These are phyloP conservation scores for Sphagnum fallax DNA, from an alignment of 228 moss, liverwort and hornwort species.

Conservation along the genomic window DNA sequence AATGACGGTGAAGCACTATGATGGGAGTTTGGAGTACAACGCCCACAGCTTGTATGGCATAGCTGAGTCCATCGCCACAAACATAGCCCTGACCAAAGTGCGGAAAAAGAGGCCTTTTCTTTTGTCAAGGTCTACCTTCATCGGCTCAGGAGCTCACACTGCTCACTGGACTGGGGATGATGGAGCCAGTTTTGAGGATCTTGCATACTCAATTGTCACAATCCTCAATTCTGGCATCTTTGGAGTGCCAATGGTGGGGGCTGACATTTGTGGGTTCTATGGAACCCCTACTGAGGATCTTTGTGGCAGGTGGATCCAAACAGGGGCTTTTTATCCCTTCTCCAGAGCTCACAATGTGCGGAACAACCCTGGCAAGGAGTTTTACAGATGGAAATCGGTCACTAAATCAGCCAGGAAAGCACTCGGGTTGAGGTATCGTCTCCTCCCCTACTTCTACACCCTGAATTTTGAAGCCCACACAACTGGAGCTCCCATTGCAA, in stretches of 20 bases:
- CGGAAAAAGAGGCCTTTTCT: constrained; percentile 42
- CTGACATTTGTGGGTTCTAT: constrained; percentile 61
- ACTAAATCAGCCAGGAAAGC: constrained; percentile 25
- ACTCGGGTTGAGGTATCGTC: constrained; percentile 30
- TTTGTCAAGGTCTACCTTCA: constrained; percentile 45
- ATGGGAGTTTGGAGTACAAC: constrained; percentile 43
- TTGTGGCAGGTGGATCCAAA: constrained; percentile 52
- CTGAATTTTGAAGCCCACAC: constrained; percentile 40
- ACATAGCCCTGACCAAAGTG: constrained; percentile 22
- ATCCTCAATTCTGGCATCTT: constrained; percentile 48
- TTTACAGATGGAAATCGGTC: constrained; percentile 36
- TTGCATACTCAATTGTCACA: constrained; percentile 32
- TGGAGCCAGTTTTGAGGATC: constrained; percentile 31
- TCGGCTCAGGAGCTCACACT: constrained; percentile 30
- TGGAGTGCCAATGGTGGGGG: constrained; percentile 57
- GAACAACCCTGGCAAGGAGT: constrained; percentile 28
- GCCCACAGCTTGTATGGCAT: constrained; percentile 49
- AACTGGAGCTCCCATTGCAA: constrained; percentile 38
- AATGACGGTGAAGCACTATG: constrained; percentile 36
- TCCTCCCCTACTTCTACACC: constrained; percentile 51
- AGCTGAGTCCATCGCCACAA: constrained; percentile 39
- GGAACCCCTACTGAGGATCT: constrained; percentile 38
- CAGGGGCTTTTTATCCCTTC: constrained; percentile 53
- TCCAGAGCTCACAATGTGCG: constrained; percentile 31
- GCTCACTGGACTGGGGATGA: constrained; percentile 66